These are phyloP conservation scores for Calycina marina DNA, from an alignment of 2,329 filamentous ascomycete species.

Conservation along the genomic window DNA sequence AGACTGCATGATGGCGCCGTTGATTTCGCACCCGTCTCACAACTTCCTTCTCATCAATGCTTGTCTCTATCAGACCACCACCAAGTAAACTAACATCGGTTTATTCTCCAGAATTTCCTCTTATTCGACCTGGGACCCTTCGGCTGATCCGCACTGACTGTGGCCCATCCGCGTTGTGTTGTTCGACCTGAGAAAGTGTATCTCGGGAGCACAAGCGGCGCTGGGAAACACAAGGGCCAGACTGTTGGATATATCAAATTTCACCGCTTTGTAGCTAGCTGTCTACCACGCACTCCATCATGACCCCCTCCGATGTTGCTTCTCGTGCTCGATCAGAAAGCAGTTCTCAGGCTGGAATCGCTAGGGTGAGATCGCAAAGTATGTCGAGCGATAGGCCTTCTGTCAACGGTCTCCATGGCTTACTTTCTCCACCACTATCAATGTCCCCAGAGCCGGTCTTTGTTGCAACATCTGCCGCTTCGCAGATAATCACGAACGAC, in stretches of 20 bases:
- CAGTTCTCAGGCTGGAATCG: slow-evolving; percentile 5
- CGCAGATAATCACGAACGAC: slow-evolving; percentile 81
- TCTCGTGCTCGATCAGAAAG: slow-evolving; percentile 2
- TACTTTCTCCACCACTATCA: slow-evolving; percentile 50
- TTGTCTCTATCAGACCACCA: slow-evolving; percentile 3
- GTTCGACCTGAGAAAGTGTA: slow-evolving; percentile 1
- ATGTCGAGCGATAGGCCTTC: slow-evolving; percentile 60
- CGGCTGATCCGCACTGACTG: background rate
- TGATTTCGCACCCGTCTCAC: slow-evolving; percentile 7
- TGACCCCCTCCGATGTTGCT: slow-evolving; percentile 13
- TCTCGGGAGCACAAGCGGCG: background rate
- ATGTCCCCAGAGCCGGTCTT: slow-evolving; percentile 72
- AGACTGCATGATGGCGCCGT: slow-evolving; percentile 5
- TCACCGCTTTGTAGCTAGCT: slow-evolving; percentile 1
- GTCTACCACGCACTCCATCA: slow-evolving; percentile 4
- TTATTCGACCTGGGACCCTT: background rate
- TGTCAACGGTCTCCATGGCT: slow-evolving; percentile 37
- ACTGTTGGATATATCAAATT: no score
- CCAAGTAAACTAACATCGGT: background rate
- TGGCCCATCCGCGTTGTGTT: background rate
- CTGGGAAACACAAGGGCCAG: slow-evolving; percentile 1
- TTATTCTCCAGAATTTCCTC: background rate
- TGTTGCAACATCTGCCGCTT: slow-evolving; percentile 76
- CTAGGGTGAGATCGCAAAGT: slow-evolving; percentile 31
- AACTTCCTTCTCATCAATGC: slow-evolving; percentile 2